A percentile compares a stretch with the other conserved stretches of the same genome.
phyloP scores from a whole-genome alignment of 257 asterid genomes.

The Solanum neorickii region DNA sequence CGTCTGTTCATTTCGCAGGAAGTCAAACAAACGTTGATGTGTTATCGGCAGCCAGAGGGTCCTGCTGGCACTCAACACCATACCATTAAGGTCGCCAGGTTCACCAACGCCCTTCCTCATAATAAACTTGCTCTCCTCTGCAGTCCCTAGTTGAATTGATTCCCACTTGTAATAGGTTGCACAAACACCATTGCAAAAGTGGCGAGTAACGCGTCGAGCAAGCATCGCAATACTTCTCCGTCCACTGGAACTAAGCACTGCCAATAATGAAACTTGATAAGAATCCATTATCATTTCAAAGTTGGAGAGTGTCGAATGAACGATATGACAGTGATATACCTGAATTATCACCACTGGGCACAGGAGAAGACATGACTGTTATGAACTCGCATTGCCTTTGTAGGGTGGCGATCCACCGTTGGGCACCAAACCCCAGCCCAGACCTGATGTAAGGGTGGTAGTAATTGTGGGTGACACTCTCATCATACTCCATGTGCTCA shows the following conservation, averaged over 20 bases:
- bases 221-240: constrained; percentile 50
- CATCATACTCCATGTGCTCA: constrained; percentile 71
- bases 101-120: constrained; percentile 47
- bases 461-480: constrained; percentile 32
- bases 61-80: constrained; percentile 64
- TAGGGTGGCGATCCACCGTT: constrained; percentile 60
- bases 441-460: constrained; percentile 61
- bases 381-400: constrained; percentile 55
- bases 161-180: constrained; percentile 68
- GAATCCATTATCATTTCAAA: not conserved
- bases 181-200: constrained; percentile 59
- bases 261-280: not conserved
- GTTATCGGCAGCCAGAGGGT: constrained; percentile 66
- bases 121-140: constrained; percentile 44
- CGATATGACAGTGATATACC: constrained; percentile 20
- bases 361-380: constrained; percentile 28
- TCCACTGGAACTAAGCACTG: constrained; percentile 45
- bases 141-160: constrained; percentile 30
- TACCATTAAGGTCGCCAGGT: constrained; percentile 67
- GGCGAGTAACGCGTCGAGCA: constrained; percentile 67
- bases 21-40: constrained; percentile 36
- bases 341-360: constrained; percentile 33
- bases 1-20: constrained; percentile 45
- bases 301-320: not conserved
- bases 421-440: constrained; percentile 77